These are phyloP conservation scores for Knoxdaviesia proteae DNA, from an alignment of 2,329 filamentous ascomycete genomes.

Conservation along the genomic window DNA sequence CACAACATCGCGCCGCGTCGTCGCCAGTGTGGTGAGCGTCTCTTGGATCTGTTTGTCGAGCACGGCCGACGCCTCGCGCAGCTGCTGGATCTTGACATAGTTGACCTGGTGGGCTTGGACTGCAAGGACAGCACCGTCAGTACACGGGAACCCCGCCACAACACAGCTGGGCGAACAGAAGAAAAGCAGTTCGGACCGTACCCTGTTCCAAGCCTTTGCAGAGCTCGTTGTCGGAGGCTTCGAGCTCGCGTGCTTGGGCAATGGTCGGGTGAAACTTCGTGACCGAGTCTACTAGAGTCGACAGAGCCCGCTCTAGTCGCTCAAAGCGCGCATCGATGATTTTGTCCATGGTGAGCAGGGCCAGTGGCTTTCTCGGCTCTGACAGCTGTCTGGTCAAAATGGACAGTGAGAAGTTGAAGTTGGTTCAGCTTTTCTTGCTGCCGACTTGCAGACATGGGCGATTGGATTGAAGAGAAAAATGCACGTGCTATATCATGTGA, in stretches of 20 bases:
- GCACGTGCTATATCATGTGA: not conserved
- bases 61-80: constrained; percentile 42
- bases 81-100: constrained; percentile 41
- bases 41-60: constrained; percentile 56
- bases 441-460: not conserved
- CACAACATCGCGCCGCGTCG: constrained; percentile 52
- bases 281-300: constrained; percentile 56
- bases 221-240: constrained; percentile 49
- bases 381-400: not conserved
- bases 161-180: not conserved
- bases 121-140: constrained; percentile 11
- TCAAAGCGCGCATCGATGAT: constrained; percentile 42
- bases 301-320: constrained; percentile 44
- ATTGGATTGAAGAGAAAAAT: not conserved
- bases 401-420: not conserved
- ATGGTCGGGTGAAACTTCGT: constrained; percentile 62
- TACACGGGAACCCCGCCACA: too few relatives aligned
- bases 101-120: constrained; percentile 61
- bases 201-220: constrained; percentile 43
- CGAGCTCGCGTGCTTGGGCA: constrained; percentile 44
- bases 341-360: constrained; percentile 30
- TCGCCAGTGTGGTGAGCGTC: constrained; percentile 47
- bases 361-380: too few relatives aligned
- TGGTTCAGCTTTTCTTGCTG: too few relatives aligned
- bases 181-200: constrained; percentile 12